These are phyloP conservation scores for Dendrobium huoshanense DNA, from an alignment of 106 monocot genomes.

Conservation along the genomic window DNA sequence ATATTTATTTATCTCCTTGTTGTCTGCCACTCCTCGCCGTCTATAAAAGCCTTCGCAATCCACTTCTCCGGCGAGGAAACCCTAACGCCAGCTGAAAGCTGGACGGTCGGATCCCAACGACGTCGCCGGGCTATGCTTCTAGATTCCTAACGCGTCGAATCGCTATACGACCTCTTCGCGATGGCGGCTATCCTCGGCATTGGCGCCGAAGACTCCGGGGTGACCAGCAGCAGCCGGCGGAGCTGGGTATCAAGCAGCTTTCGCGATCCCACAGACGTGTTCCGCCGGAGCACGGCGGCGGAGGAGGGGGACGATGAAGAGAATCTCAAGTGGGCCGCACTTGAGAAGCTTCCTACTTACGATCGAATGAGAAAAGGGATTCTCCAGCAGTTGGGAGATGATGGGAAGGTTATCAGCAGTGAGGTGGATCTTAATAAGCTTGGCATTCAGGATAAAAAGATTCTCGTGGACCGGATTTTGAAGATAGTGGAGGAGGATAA, in stretches of 20 bases:
- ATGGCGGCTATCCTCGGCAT: slow-evolving; percentile 7
- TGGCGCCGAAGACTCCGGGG: not conserved
- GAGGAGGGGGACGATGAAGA: slow-evolving; percentile 27
- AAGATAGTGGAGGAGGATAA: slow-evolving; percentile 58
- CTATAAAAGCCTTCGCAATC: not conserved
- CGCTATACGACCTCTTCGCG: not conserved
- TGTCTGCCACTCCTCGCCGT: not conserved
- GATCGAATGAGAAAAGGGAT: slow-evolving; percentile 31
- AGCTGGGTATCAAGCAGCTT: slow-evolving; percentile 24
- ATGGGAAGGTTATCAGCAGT: slow-evolving; percentile 5
- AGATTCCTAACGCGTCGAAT: not conserved
- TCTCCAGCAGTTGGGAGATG: slow-evolving; percentile 6
- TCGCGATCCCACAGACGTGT: slow-evolving; percentile 13
- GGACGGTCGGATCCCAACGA: not conserved
- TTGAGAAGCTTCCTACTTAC: slow-evolving; percentile 46
- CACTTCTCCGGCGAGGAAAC: not conserved
- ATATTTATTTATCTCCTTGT: not conserved
- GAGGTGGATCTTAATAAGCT: slow-evolving; percentile 36
- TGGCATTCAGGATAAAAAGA: slow-evolving; percentile 17
- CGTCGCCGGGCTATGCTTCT: not conserved
- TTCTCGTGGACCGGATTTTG: slow-evolving; percentile 28
- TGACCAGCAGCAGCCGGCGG: slow-evolving; percentile 11
- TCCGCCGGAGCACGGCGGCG: not conserved
- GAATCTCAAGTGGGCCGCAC: slow-evolving; percentile 36
- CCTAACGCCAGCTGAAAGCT: not conserved